These are phyloP conservation scores for Sporothrix curviconia DNA, from an alignment of 2,329 filamentous ascomycete genomes.

Conservation along the genomic window DNA sequence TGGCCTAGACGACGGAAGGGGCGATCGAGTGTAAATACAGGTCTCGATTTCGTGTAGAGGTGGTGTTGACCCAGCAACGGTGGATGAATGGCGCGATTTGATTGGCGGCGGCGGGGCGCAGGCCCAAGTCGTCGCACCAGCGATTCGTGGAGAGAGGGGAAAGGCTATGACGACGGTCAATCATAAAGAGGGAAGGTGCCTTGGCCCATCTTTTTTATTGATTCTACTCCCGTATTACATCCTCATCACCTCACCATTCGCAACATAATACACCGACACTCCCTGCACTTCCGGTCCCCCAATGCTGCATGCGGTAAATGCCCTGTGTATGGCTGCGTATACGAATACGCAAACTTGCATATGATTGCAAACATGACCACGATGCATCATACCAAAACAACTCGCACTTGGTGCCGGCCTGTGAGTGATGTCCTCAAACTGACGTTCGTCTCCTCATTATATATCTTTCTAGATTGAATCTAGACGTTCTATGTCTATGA, in stretches of 20 bases:
- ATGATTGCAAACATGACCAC: too few species aligned
- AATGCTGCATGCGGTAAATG: background rate
- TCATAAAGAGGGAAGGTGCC: background rate
- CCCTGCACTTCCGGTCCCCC: too few species aligned
- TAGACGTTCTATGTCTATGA: background rate
- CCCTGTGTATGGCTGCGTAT: background rate
- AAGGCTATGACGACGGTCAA: background rate
- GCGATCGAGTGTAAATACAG: conserved; percentile 11
- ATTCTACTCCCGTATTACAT: background rate
- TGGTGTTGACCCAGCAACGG: conserved; percentile 13
- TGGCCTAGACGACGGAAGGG: conserved; percentile 9
- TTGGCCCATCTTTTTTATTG: background rate
- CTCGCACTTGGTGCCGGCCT: too few species aligned
- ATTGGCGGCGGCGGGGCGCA: background rate
- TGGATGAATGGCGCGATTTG: background rate
- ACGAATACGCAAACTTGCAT: background rate
- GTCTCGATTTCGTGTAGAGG: background rate
- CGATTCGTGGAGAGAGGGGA: background rate
- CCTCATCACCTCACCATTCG: too few species aligned
- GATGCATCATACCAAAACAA: too few species aligned
- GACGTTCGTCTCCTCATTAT: background rate
- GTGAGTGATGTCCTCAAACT: too few species aligned
- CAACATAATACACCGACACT: too few species aligned
- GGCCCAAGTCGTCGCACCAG: background rate
- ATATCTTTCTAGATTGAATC: background rate